phyloP scores from a whole-genome alignment of 2,329 filamentous ascomycete genomes.

The Diaporthe vaccinii region DNA sequence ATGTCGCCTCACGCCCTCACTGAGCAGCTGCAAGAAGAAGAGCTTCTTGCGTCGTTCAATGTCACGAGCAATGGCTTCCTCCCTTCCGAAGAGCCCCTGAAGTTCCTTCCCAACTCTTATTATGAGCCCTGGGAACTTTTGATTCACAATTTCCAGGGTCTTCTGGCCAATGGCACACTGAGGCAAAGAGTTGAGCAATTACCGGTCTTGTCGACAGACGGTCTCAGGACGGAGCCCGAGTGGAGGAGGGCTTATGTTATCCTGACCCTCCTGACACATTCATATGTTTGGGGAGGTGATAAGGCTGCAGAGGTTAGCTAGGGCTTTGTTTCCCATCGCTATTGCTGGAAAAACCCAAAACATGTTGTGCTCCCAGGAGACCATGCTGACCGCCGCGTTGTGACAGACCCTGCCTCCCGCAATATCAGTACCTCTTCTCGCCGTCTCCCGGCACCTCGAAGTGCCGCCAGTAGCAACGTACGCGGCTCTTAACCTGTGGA shows the following conservation, averaged over 20 bases:
- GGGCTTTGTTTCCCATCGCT: not conserved
- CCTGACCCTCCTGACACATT: slow-evolving; percentile 84
- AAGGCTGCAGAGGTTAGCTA: slow-evolving; percentile 75
- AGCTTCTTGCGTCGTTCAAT: slow-evolving; percentile 51
- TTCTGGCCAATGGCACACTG: slow-evolving; percentile 75
- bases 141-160: slow-evolving; percentile 73
- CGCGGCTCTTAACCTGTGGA: slow-evolving; percentile 89
- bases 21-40: slow-evolving; percentile 43
- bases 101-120: slow-evolving; percentile 75
- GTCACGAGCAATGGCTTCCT: slow-evolving; percentile 79
- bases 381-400: slow-evolving; percentile 41
- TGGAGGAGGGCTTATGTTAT: slow-evolving; percentile 87
- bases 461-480: slow-evolving; percentile 93
- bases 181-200: slow-evolving; percentile 73
- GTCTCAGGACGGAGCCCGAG: slow-evolving; percentile 75
- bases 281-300: slow-evolving; percentile 90
- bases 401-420: slow-evolving; percentile 76
- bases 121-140: slow-evolving; percentile 86
- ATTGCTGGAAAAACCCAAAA: not conserved
- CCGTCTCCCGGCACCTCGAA: slow-evolving; percentile 79
- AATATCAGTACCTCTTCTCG: slow-evolving; percentile 82
- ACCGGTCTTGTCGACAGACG: slow-evolving; percentile 77
- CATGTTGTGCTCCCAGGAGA: not conserved
- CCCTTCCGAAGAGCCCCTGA: slow-evolving; percentile 76
- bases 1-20: slow-evolving; percentile 61